phyloP scores from a whole-genome alignment of 345 rosid genomes.

The Eucalyptus cloeziana region DNA sequence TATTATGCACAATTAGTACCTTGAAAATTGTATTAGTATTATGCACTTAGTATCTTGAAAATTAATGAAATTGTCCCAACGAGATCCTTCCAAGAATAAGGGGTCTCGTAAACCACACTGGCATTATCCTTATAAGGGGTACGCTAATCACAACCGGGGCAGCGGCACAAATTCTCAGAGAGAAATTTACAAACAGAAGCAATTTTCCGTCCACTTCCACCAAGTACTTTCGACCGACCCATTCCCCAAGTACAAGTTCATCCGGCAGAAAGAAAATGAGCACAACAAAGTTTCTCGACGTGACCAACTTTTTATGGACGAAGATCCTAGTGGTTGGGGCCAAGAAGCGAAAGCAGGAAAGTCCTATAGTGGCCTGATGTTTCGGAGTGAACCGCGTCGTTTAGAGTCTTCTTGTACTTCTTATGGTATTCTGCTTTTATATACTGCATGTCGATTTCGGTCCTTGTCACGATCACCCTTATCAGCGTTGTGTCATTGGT shows the following conservation, averaged over 20 bases:
- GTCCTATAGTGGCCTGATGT: conserved; percentile 55
- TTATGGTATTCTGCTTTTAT: conserved; percentile 49
- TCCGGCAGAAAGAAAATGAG: not conserved
- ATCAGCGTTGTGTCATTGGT: conserved; percentile 40
- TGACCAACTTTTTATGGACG: not conserved
- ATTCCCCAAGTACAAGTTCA: not conserved
- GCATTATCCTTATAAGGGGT: not conserved
- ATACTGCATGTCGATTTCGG: conserved; percentile 68
- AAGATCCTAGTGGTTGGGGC: conserved; percentile 19
- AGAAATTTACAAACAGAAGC: not conserved
- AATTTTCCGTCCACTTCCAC: not conserved
- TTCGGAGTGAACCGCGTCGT: conserved; percentile 50
- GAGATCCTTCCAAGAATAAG: not conserved
- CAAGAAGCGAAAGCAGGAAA: conserved; percentile 56
- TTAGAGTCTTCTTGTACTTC: conserved; percentile 45
- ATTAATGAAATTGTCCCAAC: not conserved
- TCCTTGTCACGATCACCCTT: conserved; percentile 52
- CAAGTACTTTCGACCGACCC: not conserved
- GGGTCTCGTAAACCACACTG: not conserved
- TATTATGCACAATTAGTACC: not conserved
- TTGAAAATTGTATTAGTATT: not conserved
- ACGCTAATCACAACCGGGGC: not conserved
- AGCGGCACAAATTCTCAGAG: not conserved
- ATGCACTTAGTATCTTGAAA: not conserved
- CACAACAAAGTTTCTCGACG: not conserved